Conservation (phyloP, 345 rosid genomes). For the Isatis tinctoria region DNA sequence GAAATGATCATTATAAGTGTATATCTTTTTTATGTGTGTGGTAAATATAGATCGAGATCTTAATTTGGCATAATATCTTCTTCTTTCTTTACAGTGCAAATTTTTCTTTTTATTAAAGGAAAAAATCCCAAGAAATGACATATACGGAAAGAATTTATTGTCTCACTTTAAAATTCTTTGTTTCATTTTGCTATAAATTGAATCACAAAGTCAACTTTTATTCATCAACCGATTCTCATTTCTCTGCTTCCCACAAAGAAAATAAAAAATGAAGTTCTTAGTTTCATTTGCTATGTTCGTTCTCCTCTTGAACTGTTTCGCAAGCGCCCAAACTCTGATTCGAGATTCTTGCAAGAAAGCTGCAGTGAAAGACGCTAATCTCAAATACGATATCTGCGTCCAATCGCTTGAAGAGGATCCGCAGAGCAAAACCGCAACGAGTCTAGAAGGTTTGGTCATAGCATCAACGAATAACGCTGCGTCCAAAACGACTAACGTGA, state of each 20-base stretch:
- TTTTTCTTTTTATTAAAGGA: not conserved
- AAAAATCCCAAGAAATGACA: not conserved
- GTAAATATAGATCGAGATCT: not conserved
- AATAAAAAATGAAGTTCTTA: not conserved
- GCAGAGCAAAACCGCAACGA: slow-evolving; percentile 23
- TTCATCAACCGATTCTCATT: not conserved
- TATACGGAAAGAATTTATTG: not conserved
- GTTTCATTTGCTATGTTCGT: not conserved
- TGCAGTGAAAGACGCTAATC: slow-evolving; percentile 21
- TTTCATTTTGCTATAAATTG: not conserved
- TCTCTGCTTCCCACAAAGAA: not conserved
- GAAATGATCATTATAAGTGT: not conserved
- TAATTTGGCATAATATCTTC: not conserved
- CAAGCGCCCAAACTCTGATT: slow-evolving; percentile 18
- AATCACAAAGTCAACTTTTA: not conserved
- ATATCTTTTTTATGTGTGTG: not conserved
- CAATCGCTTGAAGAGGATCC: slow-evolving; percentile 30
- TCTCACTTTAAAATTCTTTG: not conserved
- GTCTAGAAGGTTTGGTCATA: slow-evolving; percentile 13
- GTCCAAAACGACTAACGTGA: slow-evolving; percentile 28
- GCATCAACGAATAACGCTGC: slow-evolving; percentile 20
- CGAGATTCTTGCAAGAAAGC: slow-evolving; percentile 36
- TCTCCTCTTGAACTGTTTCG: not conserved
- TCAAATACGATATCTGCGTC: slow-evolving; percentile 34
- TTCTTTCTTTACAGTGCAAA: not conserved